These are phyloP conservation scores for Ceratobasidium sp. DNA, from an alignment of 1,284 basidiomycete species.

Conservation along the genomic window DNA sequence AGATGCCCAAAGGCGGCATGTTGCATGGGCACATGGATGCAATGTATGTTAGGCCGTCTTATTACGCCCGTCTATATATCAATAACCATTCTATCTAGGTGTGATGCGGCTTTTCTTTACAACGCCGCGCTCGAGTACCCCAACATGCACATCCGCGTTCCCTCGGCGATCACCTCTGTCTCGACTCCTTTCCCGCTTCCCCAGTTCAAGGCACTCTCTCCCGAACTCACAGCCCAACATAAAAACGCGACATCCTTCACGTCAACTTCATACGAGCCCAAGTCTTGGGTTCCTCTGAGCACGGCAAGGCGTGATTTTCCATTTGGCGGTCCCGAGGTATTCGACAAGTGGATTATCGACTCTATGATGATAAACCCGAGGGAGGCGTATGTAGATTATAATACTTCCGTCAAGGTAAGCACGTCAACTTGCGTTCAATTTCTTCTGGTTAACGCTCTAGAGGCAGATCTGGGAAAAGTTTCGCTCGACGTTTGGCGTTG, in stretches of 20 bases:
- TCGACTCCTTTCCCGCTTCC: constrained; percentile 55
- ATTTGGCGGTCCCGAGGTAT: constrained; percentile 65
- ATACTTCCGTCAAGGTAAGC: constrained; percentile 71
- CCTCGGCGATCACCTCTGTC: constrained; percentile 58
- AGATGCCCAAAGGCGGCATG: constrained; percentile 84
- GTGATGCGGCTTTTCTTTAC: constrained; percentile 67
- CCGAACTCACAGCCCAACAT: background rate
- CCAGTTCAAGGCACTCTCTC: constrained; percentile 46
- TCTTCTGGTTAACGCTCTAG: background rate
- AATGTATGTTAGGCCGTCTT: constrained; percentile 55
- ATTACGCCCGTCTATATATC: background rate
- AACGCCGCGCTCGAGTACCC: constrained; percentile 68
- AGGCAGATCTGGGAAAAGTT: constrained; percentile 80
- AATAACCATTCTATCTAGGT: constrained; percentile 51
- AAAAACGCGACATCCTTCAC: constrained; percentile 57
- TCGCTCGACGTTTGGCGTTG: constrained; percentile 64
- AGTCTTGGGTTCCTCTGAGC: constrained; percentile 68
- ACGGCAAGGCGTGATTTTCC: constrained; percentile 68
- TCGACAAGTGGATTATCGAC: constrained; percentile 73
- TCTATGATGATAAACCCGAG: constrained; percentile 73
- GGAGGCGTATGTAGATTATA: constrained; percentile 78
- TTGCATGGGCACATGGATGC: constrained; percentile 79
- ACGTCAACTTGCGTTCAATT: background rate
- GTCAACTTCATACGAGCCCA: constrained; percentile 61
- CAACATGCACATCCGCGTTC: constrained; percentile 69